phyloP scores from a whole-genome alignment of 2,329 filamentous ascomycete species.

The Eurotiales sp. region DNA sequence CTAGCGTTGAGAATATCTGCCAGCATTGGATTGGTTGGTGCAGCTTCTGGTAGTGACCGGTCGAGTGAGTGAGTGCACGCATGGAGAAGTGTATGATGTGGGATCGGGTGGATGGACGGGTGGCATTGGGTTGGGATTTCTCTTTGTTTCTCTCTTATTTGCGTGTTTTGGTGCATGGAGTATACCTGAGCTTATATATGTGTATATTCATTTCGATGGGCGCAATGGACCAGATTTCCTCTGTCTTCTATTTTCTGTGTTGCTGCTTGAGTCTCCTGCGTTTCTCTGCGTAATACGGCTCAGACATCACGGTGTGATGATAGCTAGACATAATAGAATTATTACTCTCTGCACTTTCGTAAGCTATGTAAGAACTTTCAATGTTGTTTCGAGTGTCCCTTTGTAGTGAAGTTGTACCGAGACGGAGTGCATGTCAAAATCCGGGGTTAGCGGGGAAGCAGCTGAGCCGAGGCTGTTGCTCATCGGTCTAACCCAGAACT shows the following conservation, averaged over 20 bases:
- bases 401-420: too few species aligned
- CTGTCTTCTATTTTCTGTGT: not conserved
- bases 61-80: not conserved
- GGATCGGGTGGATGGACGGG: conserved; percentile 4
- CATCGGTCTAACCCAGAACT: too few species aligned
- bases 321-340: too few species aligned
- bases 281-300: too few species aligned
- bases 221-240: not conserved
- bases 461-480: conserved; percentile 3
- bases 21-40: conserved; percentile 99
- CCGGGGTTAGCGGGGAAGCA: conserved; percentile 7
- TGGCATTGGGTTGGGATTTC: conserved; percentile 1
- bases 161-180: conserved; percentile 7
- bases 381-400: too few species aligned
- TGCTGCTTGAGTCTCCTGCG: too few species aligned
- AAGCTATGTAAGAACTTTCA: too few species aligned
- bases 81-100: not conserved
- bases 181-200: not conserved
- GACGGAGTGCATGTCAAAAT: too few species aligned
- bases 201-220: conserved; percentile 5
- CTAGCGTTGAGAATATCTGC: conserved; percentile 93
- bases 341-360: too few species aligned
- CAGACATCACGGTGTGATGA: too few species aligned
- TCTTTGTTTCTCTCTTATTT: conserved; percentile 8
- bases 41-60: conserved; percentile 78